These are phyloP conservation scores for Uronychia binucleata DNA, from an alignment of 73 alveolate genomes.

Conservation along the genomic window DNA sequence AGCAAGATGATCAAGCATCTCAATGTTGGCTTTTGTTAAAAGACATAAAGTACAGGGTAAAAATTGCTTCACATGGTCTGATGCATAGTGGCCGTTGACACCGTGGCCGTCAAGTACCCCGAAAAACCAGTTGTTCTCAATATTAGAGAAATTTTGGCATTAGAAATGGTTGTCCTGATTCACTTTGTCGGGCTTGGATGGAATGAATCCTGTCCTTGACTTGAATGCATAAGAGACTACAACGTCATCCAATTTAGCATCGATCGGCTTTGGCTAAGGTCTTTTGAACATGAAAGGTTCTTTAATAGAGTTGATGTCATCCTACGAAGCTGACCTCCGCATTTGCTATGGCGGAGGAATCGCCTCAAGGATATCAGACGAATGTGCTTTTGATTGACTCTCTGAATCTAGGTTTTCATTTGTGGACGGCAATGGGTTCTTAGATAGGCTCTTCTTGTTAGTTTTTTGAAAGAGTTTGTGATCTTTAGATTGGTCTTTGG, in stretches of 20 bases:
- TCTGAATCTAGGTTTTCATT: neutral
- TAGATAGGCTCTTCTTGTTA: neutral
- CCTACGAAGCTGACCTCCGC: neutral
- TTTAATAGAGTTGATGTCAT: neutral
- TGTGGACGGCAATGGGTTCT: neutral
- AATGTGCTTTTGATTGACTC: neutral
- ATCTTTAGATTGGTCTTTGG: too few species aligned
- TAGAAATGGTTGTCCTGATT: slow-evolving; percentile 1
- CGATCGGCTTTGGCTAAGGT: neutral
- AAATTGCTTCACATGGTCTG: slow-evolving; percentile 72
- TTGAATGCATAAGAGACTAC: neutral
- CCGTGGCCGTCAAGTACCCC: slow-evolving; percentile 98
- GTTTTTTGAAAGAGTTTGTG: neutral
- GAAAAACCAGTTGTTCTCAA: slow-evolving; percentile 66
- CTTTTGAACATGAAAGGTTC: neutral
- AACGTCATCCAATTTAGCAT: neutral
- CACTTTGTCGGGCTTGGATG: slow-evolving; percentile 8
- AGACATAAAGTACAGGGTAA: slow-evolving; percentile 56
- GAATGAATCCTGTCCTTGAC: neutral
- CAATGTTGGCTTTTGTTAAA: neutral
- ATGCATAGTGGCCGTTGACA: slow-evolving; percentile 87
- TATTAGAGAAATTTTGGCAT: slow-evolving; percentile 19
- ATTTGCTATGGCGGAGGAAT: neutral
- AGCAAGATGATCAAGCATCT: neutral
- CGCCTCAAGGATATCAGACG: neutral